phyloP scores from a whole-genome alignment of 148 eudicot genomes.

The Fagopyrum esculentum region DNA sequence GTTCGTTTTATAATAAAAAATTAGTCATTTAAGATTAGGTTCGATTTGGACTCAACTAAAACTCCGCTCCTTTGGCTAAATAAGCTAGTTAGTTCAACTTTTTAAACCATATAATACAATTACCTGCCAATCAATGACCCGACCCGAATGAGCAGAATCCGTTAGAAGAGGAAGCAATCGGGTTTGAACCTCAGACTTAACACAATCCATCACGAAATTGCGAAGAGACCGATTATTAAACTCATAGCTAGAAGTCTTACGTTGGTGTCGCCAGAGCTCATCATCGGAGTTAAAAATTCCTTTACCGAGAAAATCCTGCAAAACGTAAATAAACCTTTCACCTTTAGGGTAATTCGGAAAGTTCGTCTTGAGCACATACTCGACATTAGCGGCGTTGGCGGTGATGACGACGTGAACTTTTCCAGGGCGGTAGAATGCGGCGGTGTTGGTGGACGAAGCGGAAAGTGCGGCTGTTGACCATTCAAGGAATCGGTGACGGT shows the following conservation, averaged over 20 bases:
- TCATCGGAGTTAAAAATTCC: constrained; percentile 13
- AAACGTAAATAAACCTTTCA: background rate
- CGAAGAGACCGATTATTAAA: constrained; percentile 2
- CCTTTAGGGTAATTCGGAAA: constrained; percentile 53
- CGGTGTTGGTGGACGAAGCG: constrained; percentile 29
- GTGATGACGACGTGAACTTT: constrained; percentile 39
- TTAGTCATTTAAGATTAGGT: too few species aligned
- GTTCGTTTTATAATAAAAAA: too few species aligned
- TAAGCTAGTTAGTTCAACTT: too few species aligned
- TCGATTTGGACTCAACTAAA: too few species aligned
- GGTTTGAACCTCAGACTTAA: background rate
- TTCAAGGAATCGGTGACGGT: constrained; percentile 13
- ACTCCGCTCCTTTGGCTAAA: too few species aligned
- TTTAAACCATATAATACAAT: background rate
- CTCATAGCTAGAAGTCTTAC: constrained; percentile 13
- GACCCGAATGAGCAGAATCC: background rate
- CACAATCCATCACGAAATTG: constrained; percentile 4
- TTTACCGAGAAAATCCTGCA: constrained; percentile 1
- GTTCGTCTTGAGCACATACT: constrained; percentile 43
- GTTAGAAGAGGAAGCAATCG: background rate
- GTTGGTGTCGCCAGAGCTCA: too few species aligned
- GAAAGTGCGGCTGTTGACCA: constrained; percentile 26
- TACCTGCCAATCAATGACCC: constrained; percentile 9
- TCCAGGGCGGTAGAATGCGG: constrained; percentile 32
- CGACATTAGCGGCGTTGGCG: constrained; percentile 40